A percentile compares a stretch with the other conserved stretches of the same genome.
phyloP scores from a whole-genome alignment of 331 rosid species.

The Erythrophleum ivorense region DNA sequence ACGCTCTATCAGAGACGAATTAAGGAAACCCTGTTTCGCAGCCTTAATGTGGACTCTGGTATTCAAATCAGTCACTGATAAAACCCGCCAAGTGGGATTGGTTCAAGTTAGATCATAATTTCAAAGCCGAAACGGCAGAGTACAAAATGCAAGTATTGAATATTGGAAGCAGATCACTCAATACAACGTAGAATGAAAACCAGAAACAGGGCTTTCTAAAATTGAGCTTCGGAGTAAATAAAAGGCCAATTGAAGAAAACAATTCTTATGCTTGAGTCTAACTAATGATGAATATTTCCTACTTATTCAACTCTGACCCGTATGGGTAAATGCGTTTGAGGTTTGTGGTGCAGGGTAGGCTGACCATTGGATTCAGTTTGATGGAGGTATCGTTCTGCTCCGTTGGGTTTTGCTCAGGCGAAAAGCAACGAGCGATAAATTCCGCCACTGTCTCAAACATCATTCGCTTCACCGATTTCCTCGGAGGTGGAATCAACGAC shows the following conservation, averaged over 20 bases:
- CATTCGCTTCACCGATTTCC: constrained; percentile 35
- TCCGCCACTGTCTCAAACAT: constrained; percentile 5
- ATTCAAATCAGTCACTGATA: background rate
- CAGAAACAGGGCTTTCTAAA: background rate
- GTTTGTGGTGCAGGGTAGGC: background rate
- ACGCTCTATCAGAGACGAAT: background rate
- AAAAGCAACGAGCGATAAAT: background rate
- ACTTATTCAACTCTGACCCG: background rate
- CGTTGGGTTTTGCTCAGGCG: background rate
- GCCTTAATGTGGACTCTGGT: too few relatives aligned
- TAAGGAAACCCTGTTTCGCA: background rate
- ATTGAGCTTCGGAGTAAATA: background rate
- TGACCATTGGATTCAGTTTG: background rate
- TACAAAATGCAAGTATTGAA: background rate
- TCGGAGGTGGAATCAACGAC: constrained; percentile 22
- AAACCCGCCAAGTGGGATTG: background rate
- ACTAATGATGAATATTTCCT: background rate
- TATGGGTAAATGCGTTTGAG: background rate
- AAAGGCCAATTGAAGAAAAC: background rate
- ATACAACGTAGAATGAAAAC: background rate
- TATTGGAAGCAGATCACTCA: background rate
- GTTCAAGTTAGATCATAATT: background rate
- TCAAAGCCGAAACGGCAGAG: background rate
- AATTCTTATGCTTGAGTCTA: background rate
- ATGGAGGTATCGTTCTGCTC: background rate